Base-by-base conservation (phyloP, 371 early-diverging fungal species). In the Mucor circinelloides region DNA sequence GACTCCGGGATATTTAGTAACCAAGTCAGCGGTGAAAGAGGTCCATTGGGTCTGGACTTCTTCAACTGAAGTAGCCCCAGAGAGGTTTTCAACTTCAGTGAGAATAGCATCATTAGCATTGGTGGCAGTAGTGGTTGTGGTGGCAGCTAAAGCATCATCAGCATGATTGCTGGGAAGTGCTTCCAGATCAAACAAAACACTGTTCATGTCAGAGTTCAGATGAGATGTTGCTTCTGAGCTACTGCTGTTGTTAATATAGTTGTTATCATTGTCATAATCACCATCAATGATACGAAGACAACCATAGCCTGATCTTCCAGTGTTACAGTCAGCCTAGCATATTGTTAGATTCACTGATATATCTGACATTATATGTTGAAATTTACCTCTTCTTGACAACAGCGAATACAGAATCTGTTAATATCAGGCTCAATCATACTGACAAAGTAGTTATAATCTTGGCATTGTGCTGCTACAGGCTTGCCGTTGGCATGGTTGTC, bases 371-470 rank as follows among this genome's bases (percentile, higher is more conserved):
- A 38, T 42, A 23, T 15, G 6, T 9, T n/a, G 17, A 13, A 3
- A 52, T 0, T 67, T 64, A 73, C 65, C 60, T 70, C 72, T 31
- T 66, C 72, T 48, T 79, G 67, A 52, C 84, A 83, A 55, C 84
- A 83, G n/a, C 77, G 71, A 65, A 83, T 83, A 58, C 80, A 81
- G 66, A 78, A 83, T 56, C 80, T 68, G 31, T 77, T 72, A 31
- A 70, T 68, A 67, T 76, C 77, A 44, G 84, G 84, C 66, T 83
- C 84, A 56, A 83, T 74, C 46, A 83, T 67, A 60, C 73, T 81
- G 38, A 83, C 84, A 76, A 83, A 83, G 67, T 75, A 78, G 10
- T 67, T 65, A 44, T 72, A 83, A 2, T 75, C 82, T 54, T 70
- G 69, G 57, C 84, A 83, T 23, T 70, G 58, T 23, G 84, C 81